Percentiles rank a stretch among this genome's conserved stretches.
Evolutionary conservation across 2,329 filamentous ascomycete genomes (phyloP).

Genomic region (Sporothrix curviconia): DNA sequence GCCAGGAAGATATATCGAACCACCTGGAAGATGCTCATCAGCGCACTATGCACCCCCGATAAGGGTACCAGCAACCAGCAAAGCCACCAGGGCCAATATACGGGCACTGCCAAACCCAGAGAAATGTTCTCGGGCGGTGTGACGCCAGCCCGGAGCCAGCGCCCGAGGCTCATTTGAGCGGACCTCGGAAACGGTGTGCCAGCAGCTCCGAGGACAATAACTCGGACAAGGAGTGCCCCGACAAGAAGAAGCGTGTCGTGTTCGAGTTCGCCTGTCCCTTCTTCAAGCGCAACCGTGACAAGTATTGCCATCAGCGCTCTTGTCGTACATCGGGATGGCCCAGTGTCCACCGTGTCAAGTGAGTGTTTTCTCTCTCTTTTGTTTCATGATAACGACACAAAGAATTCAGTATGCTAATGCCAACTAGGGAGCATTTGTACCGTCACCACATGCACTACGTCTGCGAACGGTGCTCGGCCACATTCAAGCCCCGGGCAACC

Average conservation of each 20-base stretch:
- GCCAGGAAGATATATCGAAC: too few relatives aligned
- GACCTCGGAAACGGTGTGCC: background rate
- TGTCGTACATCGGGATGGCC: constrained; percentile 34
- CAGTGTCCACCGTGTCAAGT: constrained; percentile 35
- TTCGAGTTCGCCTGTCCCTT: constrained; percentile 31
- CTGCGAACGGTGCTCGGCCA: constrained; percentile 32
- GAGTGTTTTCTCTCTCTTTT: background rate
- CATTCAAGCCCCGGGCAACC: constrained; percentile 29
- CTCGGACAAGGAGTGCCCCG: background rate
- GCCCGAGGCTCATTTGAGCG: too few relatives aligned
- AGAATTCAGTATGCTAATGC: too few relatives aligned
- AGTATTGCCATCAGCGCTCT: constrained; percentile 29
- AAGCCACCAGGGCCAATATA: background rate
- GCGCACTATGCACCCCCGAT: constrained; percentile 8
- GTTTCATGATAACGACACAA: background rate
- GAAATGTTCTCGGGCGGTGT: too few relatives aligned
- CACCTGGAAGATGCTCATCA: constrained; percentile 14
- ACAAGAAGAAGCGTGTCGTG: constrained; percentile 10
- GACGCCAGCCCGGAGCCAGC: too few relatives aligned
- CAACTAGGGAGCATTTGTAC: constrained; percentile 35
- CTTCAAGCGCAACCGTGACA: constrained; percentile 33
- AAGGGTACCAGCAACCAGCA: background rate
- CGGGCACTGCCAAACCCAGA: background rate
- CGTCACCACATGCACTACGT: constrained; percentile 29
- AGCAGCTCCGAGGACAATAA: constrained; percentile 9